Percentiles rank a stretch among this genome's conserved stretches.
Conservation (phyloP, 1,284 basidiomycete genomes). For the Leccinum pachyderme region DNA sequence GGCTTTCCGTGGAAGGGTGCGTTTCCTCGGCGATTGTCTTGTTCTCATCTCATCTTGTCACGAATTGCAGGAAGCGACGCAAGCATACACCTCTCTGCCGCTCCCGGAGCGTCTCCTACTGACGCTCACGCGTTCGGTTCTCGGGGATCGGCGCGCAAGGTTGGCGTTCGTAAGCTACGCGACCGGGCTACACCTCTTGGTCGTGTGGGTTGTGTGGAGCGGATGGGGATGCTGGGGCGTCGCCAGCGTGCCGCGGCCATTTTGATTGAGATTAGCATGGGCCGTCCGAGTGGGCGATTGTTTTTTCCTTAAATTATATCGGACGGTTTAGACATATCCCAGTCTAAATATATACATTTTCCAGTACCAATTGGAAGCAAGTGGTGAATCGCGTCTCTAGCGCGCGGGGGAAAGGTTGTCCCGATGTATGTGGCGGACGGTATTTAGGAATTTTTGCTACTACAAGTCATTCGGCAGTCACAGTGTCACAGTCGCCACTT, state of each 20-base stretch:
- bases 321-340: neutral
- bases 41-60: neutral
- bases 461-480: too few species aligned
- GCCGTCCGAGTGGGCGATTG: neutral
- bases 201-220: constrained; percentile 73
- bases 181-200: constrained; percentile 70
- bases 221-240: constrained; percentile 51
- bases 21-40: constrained; percentile 36
- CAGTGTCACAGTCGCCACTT: too few species aligned
- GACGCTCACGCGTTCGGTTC: constrained; percentile 78
- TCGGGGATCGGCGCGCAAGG: constrained; percentile 84
- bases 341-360: neutral
- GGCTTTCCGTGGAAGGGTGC: constrained; percentile 88
- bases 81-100: constrained; percentile 90
- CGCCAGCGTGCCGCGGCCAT: constrained; percentile 18
- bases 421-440: too few species aligned
- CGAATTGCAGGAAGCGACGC: constrained; percentile 75
- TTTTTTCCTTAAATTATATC: neutral
- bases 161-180: constrained; percentile 85
- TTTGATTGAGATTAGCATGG: constrained; percentile 3
- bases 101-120: constrained; percentile 89
- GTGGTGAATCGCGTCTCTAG: too few species aligned
- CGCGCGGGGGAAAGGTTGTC: too few species aligned
- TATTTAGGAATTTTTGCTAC: too few species aligned
- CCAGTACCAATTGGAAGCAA: too few species aligned